Evolutionary conservation across 75 land plant genomes (phyloP).

Genomic region (Chamaecyparis obtusa): DNA sequence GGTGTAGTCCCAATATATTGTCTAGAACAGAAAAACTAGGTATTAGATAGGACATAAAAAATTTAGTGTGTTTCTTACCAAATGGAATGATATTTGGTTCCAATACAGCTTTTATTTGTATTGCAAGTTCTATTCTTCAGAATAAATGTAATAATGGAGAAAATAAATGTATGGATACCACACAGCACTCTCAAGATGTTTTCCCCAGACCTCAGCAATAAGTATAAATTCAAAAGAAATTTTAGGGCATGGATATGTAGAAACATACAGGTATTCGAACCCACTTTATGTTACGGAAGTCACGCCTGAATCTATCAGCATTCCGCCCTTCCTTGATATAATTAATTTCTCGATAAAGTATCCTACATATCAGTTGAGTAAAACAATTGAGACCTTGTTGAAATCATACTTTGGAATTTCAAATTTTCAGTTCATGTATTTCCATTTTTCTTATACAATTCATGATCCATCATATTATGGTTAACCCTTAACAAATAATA

Average conservation of each 20-base stretch:
- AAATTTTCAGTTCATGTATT: not conserved
- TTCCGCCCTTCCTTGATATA: constrained; percentile 97
- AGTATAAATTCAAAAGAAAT: not conserved
- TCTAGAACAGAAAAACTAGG: constrained; percentile 31
- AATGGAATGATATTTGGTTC: not conserved
- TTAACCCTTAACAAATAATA: not conserved
- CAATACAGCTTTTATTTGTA: not conserved
- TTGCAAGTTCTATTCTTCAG: not conserved
- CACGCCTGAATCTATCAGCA: constrained; percentile 91
- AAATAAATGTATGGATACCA: not conserved
- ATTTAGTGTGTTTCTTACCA: not conserved
- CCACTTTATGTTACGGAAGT: constrained; percentile 95
- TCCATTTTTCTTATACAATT: not conserved
- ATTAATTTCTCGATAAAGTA: constrained; percentile 94
- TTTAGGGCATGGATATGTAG: not conserved
- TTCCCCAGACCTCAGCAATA: not conserved
- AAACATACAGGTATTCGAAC: constrained; percentile 94
- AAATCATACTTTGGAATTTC: not conserved
- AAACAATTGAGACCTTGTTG: not conserved
- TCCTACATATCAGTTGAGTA: constrained; percentile 40
- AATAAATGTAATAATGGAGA: not conserved
- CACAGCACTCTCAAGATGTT: not conserved
- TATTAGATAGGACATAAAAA: not conserved
- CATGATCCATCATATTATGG: not conserved
- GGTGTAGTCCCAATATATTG: constrained; percentile 88